A percentile compares a stretch with the other conserved stretches of the same genome.
These are phyloP conservation scores for Scedosporium boydii DNA, from an alignment of 2,329 filamentous ascomycete species.

Conservation along the genomic window DNA sequence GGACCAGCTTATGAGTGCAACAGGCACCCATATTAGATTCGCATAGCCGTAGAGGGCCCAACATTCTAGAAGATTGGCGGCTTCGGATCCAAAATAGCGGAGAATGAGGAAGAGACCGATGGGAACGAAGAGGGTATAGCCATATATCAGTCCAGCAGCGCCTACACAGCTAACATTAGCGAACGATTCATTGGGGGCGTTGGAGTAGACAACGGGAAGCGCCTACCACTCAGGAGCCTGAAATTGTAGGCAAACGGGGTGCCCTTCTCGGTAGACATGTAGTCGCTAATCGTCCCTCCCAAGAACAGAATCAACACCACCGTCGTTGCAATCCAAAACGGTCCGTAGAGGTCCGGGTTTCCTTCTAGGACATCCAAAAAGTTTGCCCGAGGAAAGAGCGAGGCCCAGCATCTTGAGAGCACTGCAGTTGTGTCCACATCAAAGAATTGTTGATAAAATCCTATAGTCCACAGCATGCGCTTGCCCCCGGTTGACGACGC, in stretches of 20 bases:
- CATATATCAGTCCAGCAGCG: constrained; percentile 87
- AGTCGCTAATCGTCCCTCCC: constrained; percentile 90
- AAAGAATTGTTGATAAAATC: constrained; percentile 97
- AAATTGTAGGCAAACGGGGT: constrained; percentile 88
- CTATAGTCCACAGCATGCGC: constrained; percentile 83
- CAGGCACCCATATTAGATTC: constrained; percentile 94
- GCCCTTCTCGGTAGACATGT: constrained; percentile 59
- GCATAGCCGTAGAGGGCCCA: constrained; percentile 93
- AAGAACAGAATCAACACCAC: constrained; percentile 93
- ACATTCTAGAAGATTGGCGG: constrained; percentile 87
- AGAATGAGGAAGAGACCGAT: constrained; percentile 77
- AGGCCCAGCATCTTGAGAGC: constrained; percentile 73
- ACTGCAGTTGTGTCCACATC: constrained; percentile 94
- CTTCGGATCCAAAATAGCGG: constrained; percentile 92
- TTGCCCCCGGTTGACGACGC: constrained; percentile 46
- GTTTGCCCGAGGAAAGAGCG: constrained; percentile 84
- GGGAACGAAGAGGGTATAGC: constrained; percentile 84
- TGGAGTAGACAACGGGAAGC: background rate
- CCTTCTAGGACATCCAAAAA: constrained; percentile 96
- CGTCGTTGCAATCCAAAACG: constrained; percentile 97
- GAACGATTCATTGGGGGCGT: background rate
- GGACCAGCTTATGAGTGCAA: constrained; percentile 86
- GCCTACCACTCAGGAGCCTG: constrained; percentile 67
- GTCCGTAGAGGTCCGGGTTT: constrained; percentile 92
- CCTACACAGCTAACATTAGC: constrained; percentile 30